Evolutionary conservation across 257 asterid genomes (phyloP), one percentile per base, ranked within the genome.

Genomic region (Vinca minor): DNA sequence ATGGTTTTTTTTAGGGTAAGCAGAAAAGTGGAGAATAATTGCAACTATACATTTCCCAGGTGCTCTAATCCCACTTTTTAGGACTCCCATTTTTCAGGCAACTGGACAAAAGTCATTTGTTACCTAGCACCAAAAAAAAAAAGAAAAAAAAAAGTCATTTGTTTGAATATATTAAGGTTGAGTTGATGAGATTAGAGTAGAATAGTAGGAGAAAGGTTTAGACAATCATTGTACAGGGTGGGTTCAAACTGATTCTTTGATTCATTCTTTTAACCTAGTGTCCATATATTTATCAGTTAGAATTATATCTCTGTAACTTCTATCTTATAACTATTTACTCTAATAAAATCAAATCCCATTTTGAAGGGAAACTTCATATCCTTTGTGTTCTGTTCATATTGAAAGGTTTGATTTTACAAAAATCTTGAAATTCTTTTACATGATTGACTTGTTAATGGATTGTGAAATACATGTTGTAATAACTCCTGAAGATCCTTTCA

Each of bases 221-320:
- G 61, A 46, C 54, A 50, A n/a, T n/a, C n/a, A n/a, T n/a, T 52
- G 67, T 66, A 47, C 68, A 69, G 23, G 66, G 57, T n/a, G n/a
- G n/a, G 58, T 66, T 49, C 52, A 31, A 66, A 49, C 47, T 67
- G 54, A 75, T 75, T 69, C 69, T 65, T 75, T 71, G 14, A 71
- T 71, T 77, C 48, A n/a, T 65, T 64, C 70, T 13, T 69, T 59
- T 61, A 52, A 53, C 60, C 71, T 59, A 23, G 8, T 36, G 34
- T 34, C 35, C 47, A 25, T 31, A 25, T 31, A 46, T 42, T 48
- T 38, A 46, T 28, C 21, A 26, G 7, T 53, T 53, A 9, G 28
- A 25, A 55, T 25, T 31, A 41, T 55, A 55, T 31, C 14, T 55
- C 21, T 29, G 61, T 10, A 31, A 56, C 25, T 56, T 32, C 4